These are phyloP conservation scores for Friedmanniomyces endolithicus DNA, from an alignment of 495 filamentous ascomycete species.

Conservation along the genomic window DNA sequence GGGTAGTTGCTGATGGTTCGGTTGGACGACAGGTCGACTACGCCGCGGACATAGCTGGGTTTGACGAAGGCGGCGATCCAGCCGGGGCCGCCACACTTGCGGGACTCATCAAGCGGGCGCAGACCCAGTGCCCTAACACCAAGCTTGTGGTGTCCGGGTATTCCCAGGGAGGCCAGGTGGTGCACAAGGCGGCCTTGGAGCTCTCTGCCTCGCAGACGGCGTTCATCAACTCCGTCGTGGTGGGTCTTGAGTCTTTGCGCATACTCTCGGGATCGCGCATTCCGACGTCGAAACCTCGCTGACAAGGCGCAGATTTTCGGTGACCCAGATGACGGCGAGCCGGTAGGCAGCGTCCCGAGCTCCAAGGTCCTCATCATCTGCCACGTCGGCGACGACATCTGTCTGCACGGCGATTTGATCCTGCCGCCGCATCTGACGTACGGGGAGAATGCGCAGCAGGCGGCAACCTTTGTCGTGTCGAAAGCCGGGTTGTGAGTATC, in stretches of 20 bases:
- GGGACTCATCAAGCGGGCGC: conserved; percentile 13
- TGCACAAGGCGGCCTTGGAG: conserved; percentile 21
- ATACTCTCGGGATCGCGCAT: background rate
- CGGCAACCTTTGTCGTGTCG: conserved; percentile 2
- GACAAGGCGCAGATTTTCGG: conserved; percentile 19
- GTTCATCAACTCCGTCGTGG: conserved; percentile 22
- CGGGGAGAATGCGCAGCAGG: conserved; percentile 2
- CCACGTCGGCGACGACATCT: conserved; percentile 22
- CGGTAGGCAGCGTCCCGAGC: conserved; percentile 19
- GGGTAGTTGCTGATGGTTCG: background rate
- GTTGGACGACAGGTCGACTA: conserved; percentile 7
- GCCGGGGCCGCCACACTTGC: conserved; percentile 1
- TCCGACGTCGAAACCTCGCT: background rate
- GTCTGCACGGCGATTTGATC: conserved; percentile 12
- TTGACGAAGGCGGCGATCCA: background rate
- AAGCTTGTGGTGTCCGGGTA: conserved; percentile 25
- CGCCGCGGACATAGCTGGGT: conserved; percentile 1
- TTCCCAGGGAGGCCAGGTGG: conserved; percentile 23
- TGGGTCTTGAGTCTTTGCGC: too few species aligned
- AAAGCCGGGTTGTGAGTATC: conserved; percentile 1
- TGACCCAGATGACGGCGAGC: conserved; percentile 23
- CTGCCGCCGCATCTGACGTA: conserved; percentile 24
- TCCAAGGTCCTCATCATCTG: conserved; percentile 23
- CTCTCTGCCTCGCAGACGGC: conserved; percentile 18
- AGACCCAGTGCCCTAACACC: conserved; percentile 22